Percentiles rank a stretch among this genome's conserved stretches.
These are phyloP conservation scores for Aeschynomene evenia DNA, from an alignment of 306 rosid genomes.

Conservation along the genomic window DNA sequence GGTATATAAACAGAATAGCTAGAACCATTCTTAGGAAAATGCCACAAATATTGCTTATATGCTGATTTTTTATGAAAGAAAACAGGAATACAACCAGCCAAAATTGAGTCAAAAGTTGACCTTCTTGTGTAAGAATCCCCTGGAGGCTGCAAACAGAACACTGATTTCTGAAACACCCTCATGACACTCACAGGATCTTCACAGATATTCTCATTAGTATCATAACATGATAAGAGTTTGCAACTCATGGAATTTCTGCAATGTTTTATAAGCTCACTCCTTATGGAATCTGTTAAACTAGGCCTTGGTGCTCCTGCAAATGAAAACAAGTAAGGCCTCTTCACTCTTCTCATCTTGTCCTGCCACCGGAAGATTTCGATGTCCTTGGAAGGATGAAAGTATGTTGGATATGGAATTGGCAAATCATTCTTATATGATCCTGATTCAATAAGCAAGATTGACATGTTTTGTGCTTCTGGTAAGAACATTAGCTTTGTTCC, in stretches of 20 bases:
- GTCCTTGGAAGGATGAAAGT: slow-evolving; percentile 49
- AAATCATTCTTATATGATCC: slow-evolving; percentile 43
- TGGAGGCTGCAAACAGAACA: slow-evolving; percentile 59
- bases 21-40: slow-evolving; percentile 36
- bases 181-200: slow-evolving; percentile 34
- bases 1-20: slow-evolving; percentile 43
- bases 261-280: slow-evolving; percentile 40
- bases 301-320: slow-evolving; percentile 58
- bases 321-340: slow-evolving; percentile 47
- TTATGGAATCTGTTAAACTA: background rate
- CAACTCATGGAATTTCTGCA: slow-evolving; percentile 38
- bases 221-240: slow-evolving; percentile 35
- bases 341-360: slow-evolving; percentile 36
- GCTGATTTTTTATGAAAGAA: slow-evolving; percentile 59
- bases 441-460: slow-evolving; percentile 47
- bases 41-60: slow-evolving; percentile 58
- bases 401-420: slow-evolving; percentile 60
- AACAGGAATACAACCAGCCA: slow-evolving; percentile 61
- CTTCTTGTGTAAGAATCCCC: slow-evolving; percentile 59
- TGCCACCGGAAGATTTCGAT: slow-evolving; percentile 45
- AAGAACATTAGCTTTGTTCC: slow-evolving; percentile 56
- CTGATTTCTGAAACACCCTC: slow-evolving; percentile 44
- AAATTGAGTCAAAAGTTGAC: slow-evolving; percentile 57
- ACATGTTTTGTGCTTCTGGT: slow-evolving; percentile 54
- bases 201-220: slow-evolving; percentile 10